Percentiles rank a stretch among this genome's conserved stretches.
Conservation (phyloP, 1,284 basidiomycete species). For the Fistulina hepatica region DNA sequence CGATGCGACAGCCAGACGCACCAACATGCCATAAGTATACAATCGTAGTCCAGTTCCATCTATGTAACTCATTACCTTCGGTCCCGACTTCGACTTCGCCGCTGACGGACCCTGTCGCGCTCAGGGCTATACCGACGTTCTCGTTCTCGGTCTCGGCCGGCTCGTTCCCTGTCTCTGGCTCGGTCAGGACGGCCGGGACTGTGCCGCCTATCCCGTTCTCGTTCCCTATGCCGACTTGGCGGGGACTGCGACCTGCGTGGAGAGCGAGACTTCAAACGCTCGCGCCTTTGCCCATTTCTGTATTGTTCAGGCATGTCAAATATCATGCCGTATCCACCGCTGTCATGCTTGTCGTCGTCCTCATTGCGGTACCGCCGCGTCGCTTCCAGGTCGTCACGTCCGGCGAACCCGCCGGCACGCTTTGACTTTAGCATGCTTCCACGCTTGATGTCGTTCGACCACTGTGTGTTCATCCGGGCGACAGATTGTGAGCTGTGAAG, state of each 20-base stretch:
- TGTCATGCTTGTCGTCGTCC: constrained; percentile 20
- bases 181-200: not conserved
- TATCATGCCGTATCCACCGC: constrained; percentile 56
- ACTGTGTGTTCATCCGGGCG: constrained; percentile 53
- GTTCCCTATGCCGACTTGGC: too few relatives aligned
- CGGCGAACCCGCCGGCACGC: constrained; percentile 42
- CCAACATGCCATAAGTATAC: too few relatives aligned
- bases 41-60: too few relatives aligned
- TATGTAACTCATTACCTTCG: too few relatives aligned
- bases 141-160: too few relatives aligned
- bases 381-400: constrained; percentile 60
- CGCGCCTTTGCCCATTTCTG: constrained; percentile 6
- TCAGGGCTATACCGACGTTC: too few relatives aligned
- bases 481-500: constrained; percentile 79
- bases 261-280: too few relatives aligned
- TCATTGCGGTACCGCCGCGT: constrained; percentile 50
- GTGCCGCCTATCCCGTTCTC: not conserved
- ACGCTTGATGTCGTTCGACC: constrained; percentile 64
- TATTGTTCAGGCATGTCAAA: constrained; percentile 51
- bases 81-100: too few relatives aligned
- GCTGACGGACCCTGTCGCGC: too few relatives aligned
- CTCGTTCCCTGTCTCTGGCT: too few relatives aligned
- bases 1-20: too few relatives aligned
- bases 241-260: too few relatives aligned
- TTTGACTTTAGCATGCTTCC: constrained; percentile 33